A percentile compares a stretch with the other conserved stretches of the same genome.
Conservation (phyloP, 352 stramenopile species). For the Globisporangium paroecandrum region DNA sequence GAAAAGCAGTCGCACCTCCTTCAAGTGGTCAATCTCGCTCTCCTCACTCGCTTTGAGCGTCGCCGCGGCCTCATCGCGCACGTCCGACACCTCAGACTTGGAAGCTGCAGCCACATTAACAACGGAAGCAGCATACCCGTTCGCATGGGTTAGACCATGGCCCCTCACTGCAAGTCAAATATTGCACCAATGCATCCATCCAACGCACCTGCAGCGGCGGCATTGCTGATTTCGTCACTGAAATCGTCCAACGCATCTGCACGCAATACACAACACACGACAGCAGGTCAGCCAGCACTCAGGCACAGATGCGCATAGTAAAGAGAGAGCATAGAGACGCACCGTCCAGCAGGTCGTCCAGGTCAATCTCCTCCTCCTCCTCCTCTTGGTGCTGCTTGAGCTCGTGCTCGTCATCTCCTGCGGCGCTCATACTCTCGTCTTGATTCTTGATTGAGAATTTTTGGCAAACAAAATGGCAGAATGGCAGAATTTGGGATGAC, state of each 20-base stretch:
- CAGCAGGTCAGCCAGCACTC: neutral
- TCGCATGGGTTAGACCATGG: neutral
- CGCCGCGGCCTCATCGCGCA: constrained; percentile 43
- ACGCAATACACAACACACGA: neutral
- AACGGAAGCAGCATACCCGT: neutral
- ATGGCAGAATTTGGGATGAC: neutral
- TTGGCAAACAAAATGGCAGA: neutral
- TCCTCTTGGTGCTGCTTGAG: constrained; percentile 25
- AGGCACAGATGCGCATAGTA: neutral
- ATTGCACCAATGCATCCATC: neutral
- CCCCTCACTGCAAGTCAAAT: neutral
- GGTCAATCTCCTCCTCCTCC: constrained; percentile 67
- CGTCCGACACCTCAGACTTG: constrained; percentile 34
- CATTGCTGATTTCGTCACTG: constrained; percentile 53
- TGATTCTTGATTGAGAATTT: neutral
- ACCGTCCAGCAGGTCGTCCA: constrained; percentile 83
- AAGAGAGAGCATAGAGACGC: neutral
- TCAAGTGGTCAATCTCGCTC: constrained; percentile 57
- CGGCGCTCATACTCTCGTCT: constrained; percentile 11
- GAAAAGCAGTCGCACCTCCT: constrained; percentile 39
- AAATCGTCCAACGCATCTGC: constrained; percentile 85
- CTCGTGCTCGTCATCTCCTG: constrained; percentile 30
- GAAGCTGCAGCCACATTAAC: neutral
- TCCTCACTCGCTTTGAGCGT: constrained; percentile 42
- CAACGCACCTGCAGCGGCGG: constrained; percentile 5